Conservation (phyloP, 768 basidiomycete species). For the Pisolithus tinctorius region DNA sequence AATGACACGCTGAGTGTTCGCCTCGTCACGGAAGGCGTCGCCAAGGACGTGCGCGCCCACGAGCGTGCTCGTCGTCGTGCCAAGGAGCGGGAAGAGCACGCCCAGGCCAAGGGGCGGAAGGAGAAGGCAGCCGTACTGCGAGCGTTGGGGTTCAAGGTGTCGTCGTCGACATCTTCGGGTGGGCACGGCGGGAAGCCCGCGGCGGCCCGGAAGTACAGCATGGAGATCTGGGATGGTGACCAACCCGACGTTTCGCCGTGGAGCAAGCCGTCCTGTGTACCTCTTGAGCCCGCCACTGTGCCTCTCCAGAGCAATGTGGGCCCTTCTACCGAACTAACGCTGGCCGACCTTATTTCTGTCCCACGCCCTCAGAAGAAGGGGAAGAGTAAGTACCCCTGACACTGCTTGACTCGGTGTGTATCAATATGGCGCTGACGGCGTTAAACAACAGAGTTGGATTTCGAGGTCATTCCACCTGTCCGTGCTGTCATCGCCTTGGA, state of each 20-base stretch:
- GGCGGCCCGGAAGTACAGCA: conserved; percentile 14
- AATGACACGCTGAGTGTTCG: conserved; percentile 15
- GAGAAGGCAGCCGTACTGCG: conserved; percentile 16
- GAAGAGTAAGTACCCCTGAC: conserved; percentile 16
- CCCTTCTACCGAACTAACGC: conserved; percentile 16
- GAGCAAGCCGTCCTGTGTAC: neutral
- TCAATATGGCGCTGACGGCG: neutral
- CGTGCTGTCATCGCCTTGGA: conserved; percentile 28
- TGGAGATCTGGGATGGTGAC: conserved; percentile 26
- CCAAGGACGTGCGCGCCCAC: conserved; percentile 26
- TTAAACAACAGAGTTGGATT: conserved; percentile 15
- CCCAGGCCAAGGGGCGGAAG: conserved; percentile 26
- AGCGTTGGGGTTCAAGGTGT: conserved; percentile 14
- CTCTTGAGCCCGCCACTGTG: neutral
- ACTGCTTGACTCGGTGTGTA: neutral
- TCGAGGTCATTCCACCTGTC: conserved; percentile 25
- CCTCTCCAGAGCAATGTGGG: conserved; percentile 3
- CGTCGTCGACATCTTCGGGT: neutral
- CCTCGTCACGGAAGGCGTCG: conserved; percentile 9
- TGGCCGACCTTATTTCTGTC: conserved; percentile 21
- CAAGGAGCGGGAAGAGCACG: conserved; percentile 27
- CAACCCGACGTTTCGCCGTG: conserved; percentile 2
- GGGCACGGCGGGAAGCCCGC: conserved; percentile 8
- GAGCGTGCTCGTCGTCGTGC: conserved; percentile 28
- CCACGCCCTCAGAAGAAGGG: conserved; percentile 15